phyloP scores from a whole-genome alignment of 306 rosid species.

The Lathyrus aphaca region DNA sequence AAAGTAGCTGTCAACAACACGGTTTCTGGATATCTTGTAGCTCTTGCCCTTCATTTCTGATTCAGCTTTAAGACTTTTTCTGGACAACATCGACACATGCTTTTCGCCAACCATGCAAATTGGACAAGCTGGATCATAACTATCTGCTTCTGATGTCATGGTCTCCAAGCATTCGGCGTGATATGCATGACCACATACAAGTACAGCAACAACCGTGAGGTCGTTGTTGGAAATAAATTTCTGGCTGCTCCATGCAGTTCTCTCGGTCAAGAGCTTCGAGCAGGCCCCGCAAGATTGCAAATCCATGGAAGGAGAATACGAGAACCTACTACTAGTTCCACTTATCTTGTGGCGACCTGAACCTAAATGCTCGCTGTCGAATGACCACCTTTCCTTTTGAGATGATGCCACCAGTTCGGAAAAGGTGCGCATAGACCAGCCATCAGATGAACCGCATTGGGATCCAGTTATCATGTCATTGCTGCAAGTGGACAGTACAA shows the following conservation, averaged over 20 bases:
- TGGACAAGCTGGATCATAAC: conserved; percentile 74
- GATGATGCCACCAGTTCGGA: conserved; percentile 87
- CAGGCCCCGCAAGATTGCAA: conserved; percentile 67
- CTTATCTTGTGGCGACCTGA: conserved; percentile 60
- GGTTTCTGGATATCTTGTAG: conserved; percentile 60
- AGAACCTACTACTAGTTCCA: conserved; percentile 70
- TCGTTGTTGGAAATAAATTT: conserved; percentile 53
- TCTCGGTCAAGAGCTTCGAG: conserved; percentile 64
- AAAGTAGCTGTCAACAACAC: conserved; percentile 66
- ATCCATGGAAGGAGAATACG: conserved; percentile 70
- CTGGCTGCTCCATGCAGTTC: conserved; percentile 67
- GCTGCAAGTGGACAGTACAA: conserved; percentile 74
- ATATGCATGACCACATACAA: conserved; percentile 70
- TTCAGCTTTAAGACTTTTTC: conserved; percentile 47
- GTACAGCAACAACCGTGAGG: conserved; percentile 67
- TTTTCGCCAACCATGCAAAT: conserved; percentile 70
- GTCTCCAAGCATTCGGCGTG: conserved; percentile 82
- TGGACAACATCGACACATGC: conserved; percentile 53
- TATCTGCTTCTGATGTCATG: conserved; percentile 60
- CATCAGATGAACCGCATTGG: conserved; percentile 82
- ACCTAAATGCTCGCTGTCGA: conserved; percentile 72
- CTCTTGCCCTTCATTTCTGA: conserved; percentile 55
- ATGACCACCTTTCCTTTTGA: conserved; percentile 85
- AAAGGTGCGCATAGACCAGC: conserved; percentile 90
- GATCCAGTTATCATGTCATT: conserved; percentile 70